Evolutionary conservation across 768 basidiomycete species (phyloP), one percentile per base, ranked within the genome.

Genomic region (Psilocybe cyanescens): DNA sequence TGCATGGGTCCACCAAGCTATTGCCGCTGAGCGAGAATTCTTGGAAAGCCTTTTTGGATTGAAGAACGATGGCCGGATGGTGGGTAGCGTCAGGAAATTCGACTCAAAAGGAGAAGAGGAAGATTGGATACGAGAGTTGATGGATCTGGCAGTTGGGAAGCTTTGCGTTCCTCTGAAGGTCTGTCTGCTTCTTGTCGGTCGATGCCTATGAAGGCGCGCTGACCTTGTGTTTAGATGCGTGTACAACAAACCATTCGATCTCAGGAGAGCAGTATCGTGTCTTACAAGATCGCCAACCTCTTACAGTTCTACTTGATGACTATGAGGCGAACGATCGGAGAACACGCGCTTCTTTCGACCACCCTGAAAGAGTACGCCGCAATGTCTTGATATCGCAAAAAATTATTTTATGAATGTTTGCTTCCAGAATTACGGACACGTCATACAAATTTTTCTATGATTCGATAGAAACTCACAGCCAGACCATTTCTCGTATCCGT

Each of bases 1-100:
- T 7, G 97, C 96, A 0, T 98, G 97, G 97, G 89, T 98, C 0
- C 97, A 99, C 74, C 97, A 99, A 64, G 86, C 91, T 0, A 94
- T 97, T 62, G 97, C 97, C 0, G 92, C 92, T 1, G 97, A 99
- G 70, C 89, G 89, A 47, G 97, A 99, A 76, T 95, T 96, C 68
- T 81, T 99, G 19, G 95, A 98, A 69, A 81, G 86, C 35, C 74
- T 99, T 28, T 98, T 99, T 64, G 90, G 85, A 5, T 68, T 95
- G 53, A 83, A 81, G 55, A 80, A 77, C 41, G 85, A 87, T 57
- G 79, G 78, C 1, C 75, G 89, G 70, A 90, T 95, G 94, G 87
- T 95, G 60, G 85, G 97, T 61, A 84, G 88, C 62, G 81, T 87
- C 30, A 76, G 90, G 57, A 75, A 78, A 57, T 86, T 83, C 61